Evolutionary conservation across 2,329 filamentous ascomycete genomes (phyloP).

Genomic region (Talaromyces funiculosus): DNA sequence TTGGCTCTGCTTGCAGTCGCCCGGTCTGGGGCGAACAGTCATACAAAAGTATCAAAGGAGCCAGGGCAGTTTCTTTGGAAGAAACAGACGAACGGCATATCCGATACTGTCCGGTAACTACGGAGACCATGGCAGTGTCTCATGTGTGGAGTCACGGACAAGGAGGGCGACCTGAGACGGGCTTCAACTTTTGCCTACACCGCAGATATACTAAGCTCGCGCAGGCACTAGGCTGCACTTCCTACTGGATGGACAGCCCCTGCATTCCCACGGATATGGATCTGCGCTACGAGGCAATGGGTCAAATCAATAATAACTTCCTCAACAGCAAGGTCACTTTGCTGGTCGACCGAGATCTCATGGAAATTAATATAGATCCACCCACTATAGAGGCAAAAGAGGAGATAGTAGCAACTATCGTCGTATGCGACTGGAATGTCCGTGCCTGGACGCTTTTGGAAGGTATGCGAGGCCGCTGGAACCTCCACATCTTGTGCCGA

Average conservation of each 20-base stretch:
- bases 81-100: slow-evolving; percentile 2
- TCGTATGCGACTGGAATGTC: slow-evolving; percentile 24
- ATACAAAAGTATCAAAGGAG: slow-evolving; percentile 12
- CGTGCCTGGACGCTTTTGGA: slow-evolving; percentile 26
- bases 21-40: slow-evolving; percentile 17
- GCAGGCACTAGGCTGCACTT: slow-evolving; percentile 18
- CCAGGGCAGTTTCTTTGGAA: slow-evolving; percentile 14
- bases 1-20: slow-evolving; percentile 10
- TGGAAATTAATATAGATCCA: slow-evolving; percentile 19
- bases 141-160: slow-evolving; percentile 25
- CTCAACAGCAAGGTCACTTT: slow-evolving; percentile 23
- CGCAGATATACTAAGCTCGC: slow-evolving; percentile 15
- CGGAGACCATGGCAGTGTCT: slow-evolving; percentile 19
- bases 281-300: slow-evolving; percentile 22
- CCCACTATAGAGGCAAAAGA: slow-evolving; percentile 5
- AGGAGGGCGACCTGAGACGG: slow-evolving; percentile 21
- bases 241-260: slow-evolving; percentile 28
- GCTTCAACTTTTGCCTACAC: slow-evolving; percentile 23
- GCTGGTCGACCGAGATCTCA: slow-evolving; percentile 22
- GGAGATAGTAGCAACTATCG: slow-evolving; percentile 17
- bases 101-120: slow-evolving; percentile 11
- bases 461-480: slow-evolving; percentile 14
- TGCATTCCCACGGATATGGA: slow-evolving; percentile 23
- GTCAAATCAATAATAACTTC: not conserved
- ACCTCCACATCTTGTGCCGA: slow-evolving; percentile 16